Percentiles rank a stretch among this genome's conserved stretches.
These are phyloP conservation scores for Triticum dicoccoides DNA, from an alignment of 176 grass and related monocot genomes.

Conservation along the genomic window DNA sequence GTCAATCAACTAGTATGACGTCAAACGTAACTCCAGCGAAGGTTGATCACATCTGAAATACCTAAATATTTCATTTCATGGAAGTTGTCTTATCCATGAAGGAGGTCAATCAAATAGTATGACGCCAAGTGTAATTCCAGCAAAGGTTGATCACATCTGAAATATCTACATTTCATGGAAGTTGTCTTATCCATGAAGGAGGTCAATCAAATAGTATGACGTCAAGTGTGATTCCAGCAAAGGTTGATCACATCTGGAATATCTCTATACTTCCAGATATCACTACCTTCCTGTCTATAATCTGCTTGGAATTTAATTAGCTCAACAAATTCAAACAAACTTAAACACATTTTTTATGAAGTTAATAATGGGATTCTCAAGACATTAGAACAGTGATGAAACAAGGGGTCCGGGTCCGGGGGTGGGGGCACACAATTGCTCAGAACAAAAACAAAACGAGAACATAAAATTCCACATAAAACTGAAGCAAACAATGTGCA, in stretches of 20 bases:
- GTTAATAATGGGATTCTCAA: not conserved
- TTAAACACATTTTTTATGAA: not conserved
- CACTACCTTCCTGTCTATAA: not conserved
- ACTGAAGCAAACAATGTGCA: not conserved
- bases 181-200: not conserved
- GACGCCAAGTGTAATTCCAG: not conserved
- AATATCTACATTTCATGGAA: not conserved
- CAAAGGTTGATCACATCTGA: not conserved
- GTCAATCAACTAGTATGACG: not conserved
- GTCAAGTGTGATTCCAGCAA: not conserved
- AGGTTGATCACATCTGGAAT: not conserved
- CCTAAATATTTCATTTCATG: not conserved
- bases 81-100: not conserved
- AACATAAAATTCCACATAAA: constrained; percentile 11
- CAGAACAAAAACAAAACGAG: not conserved
- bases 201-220: not conserved
- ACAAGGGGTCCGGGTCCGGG: not conserved
- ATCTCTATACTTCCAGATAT: not conserved
- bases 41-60: not conserved
- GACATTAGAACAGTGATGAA: not conserved
- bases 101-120: not conserved
- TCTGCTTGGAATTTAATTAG: constrained; percentile 10
- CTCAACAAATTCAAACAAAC: not conserved
- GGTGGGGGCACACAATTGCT: not conserved
- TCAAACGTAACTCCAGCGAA: constrained; percentile 1